Percentiles rank a stretch among this genome's conserved stretches.
Conservation (phyloP, 2,329 filamentous ascomycete species). For the Penicillium sp. region DNA sequence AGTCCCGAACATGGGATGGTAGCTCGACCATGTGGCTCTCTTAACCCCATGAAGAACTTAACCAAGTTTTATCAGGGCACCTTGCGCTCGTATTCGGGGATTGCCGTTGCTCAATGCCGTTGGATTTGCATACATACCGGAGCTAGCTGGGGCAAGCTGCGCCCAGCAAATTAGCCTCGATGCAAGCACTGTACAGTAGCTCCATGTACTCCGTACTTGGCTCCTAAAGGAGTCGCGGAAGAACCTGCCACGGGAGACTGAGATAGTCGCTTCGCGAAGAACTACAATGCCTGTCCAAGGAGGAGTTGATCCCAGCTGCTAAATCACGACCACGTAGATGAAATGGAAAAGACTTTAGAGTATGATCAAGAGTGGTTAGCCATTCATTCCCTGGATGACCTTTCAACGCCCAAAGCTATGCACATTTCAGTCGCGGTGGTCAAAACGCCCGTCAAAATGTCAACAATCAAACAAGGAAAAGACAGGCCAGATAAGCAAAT, state of each 20-base stretch:
- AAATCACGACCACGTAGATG: background rate
- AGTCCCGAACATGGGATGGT: background rate
- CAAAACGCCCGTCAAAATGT: slow-evolving; percentile 25
- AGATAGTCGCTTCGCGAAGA: background rate
- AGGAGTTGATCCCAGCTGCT: background rate
- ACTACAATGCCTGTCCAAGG: background rate
- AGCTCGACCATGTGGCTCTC: slow-evolving; percentile 1
- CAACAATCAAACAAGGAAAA: slow-evolving; percentile 10
- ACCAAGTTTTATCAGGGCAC: background rate
- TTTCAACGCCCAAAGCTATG: slow-evolving; percentile 38
- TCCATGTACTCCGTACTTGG: background rate
- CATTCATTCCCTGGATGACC: slow-evolving; percentile 22
- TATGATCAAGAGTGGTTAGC: slow-evolving; percentile 4
- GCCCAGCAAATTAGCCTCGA: background rate
- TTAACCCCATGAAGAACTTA: background rate
- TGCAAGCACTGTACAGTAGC: background rate
- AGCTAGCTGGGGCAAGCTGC: background rate
- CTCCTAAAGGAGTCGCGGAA: background rate
- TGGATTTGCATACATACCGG: slow-evolving; percentile 1
- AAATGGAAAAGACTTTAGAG: background rate
- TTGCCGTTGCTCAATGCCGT: slow-evolving; percentile 2
- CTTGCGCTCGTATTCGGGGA: slow-evolving; percentile 6
- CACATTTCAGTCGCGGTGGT: slow-evolving; percentile 29
- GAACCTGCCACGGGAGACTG: background rate
- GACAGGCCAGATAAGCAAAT: slow-evolving; percentile 5